These are phyloP conservation scores for Pulveroboletus sp. DNA, from an alignment of 768 basidiomycete species.

Conservation along the genomic window DNA sequence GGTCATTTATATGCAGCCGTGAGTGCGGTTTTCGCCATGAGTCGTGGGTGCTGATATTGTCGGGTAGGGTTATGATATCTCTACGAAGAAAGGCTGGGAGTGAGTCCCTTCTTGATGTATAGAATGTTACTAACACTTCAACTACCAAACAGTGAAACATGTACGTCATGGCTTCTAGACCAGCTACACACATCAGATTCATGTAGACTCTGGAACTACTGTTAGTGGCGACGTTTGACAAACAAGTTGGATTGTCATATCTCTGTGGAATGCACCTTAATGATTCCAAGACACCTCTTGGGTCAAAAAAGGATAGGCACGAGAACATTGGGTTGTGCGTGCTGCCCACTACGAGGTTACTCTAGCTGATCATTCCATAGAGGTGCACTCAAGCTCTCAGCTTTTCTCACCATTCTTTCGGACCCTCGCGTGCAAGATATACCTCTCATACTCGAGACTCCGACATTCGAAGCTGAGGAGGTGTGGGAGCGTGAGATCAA, in stretches of 20 bases:
- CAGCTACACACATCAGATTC: neutral
- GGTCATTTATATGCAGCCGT: slow-evolving; percentile 81
- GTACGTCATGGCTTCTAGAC: slow-evolving; percentile 13
- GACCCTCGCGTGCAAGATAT: slow-evolving; percentile 67
- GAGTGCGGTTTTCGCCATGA: slow-evolving; percentile 35
- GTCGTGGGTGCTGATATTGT: neutral
- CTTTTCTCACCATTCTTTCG: slow-evolving; percentile 65
- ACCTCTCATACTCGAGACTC: slow-evolving; percentile 83
- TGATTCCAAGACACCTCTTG: slow-evolving; percentile 67
- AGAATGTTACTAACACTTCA: neutral
- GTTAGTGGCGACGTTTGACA: slow-evolving; percentile 64
- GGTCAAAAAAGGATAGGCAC: slow-evolving; percentile 73
- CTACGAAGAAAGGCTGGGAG: slow-evolving; percentile 70
- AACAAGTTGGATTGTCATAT: slow-evolving; percentile 67
- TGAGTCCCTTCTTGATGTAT: slow-evolving; percentile 32
- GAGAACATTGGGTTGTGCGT: slow-evolving; percentile 82
- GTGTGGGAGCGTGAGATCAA: slow-evolving; percentile 76
- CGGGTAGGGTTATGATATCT: slow-evolving; percentile 74
- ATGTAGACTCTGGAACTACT: neutral
- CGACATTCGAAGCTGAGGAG: slow-evolving; percentile 60
- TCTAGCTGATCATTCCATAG: slow-evolving; percentile 32
- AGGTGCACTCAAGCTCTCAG: slow-evolving; percentile 60
- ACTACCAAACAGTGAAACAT: slow-evolving; percentile 20
- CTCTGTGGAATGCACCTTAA: slow-evolving; percentile 85
- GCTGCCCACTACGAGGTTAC: neutral